Evolutionary conservation across 2,329 filamentous ascomycete species (phyloP).

Genomic region (Verticillium zaregamsianum): DNA sequence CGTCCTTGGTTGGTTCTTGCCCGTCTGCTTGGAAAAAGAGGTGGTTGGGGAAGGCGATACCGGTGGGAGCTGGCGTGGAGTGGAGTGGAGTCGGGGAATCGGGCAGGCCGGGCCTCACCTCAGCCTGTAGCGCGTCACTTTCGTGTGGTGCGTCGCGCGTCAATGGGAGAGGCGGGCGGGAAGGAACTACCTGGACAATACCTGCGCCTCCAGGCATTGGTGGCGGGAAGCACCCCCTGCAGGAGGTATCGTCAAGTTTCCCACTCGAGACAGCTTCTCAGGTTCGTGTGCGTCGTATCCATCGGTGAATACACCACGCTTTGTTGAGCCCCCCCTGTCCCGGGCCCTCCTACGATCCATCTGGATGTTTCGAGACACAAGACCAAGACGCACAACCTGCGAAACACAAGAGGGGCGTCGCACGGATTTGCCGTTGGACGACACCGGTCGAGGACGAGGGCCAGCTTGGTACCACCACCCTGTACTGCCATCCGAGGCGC

Average conservation of each 20-base stretch:
- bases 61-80: neutral
- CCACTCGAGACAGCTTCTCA: too few species aligned
- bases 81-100: conserved; percentile 1
- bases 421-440: neutral
- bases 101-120: neutral
- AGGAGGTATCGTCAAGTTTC: neutral
- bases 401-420: neutral
- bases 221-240: too few species aligned
- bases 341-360: neutral
- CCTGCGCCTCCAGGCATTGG: too few species aligned
- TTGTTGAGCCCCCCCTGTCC: neutral
- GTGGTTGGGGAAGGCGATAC: conserved; percentile 18
- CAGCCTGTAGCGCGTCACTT: neutral
- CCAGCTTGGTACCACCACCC: neutral
- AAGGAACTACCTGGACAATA: neutral
- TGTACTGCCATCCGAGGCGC: neutral
- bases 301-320: conserved; percentile 15
- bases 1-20: neutral
- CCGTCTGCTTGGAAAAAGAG: conserved; percentile 11
- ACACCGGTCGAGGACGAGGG: neutral
- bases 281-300: neutral
- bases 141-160: neutral
- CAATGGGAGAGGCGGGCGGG: neutral
- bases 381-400: neutral
- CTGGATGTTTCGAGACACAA: neutral